phyloP scores from a whole-genome alignment of 345 rosid species.

The Eucalyptus viminalis region DNA sequence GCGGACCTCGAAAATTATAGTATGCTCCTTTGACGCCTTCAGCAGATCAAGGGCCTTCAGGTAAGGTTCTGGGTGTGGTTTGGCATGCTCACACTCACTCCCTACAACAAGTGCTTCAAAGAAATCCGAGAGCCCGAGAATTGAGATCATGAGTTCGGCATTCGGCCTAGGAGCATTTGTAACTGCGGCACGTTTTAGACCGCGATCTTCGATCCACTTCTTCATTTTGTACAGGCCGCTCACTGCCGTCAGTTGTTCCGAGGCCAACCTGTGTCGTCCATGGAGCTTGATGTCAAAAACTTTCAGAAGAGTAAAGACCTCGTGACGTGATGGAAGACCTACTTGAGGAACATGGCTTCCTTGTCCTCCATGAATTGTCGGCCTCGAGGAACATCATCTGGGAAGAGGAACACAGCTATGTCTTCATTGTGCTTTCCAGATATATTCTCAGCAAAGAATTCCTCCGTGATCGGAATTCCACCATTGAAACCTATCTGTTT shows the following conservation, averaged over 20 bases:
- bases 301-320: neutral
- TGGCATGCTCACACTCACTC: constrained; percentile 66
- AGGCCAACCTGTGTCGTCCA: constrained; percentile 42
- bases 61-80: constrained; percentile 88
- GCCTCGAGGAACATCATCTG: constrained; percentile 56
- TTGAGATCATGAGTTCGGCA: constrained; percentile 81
- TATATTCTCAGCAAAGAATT: constrained; percentile 50
- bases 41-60: constrained; percentile 75
- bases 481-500: constrained; percentile 74
- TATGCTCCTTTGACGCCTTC: constrained; percentile 73
- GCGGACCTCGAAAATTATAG: constrained; percentile 62
- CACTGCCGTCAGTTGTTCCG: constrained; percentile 46
- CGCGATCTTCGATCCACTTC: constrained; percentile 82
- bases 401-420: constrained; percentile 55
- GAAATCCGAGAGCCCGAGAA: constrained; percentile 72
- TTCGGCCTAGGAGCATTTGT: constrained; percentile 83
- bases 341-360: constrained; percentile 81
- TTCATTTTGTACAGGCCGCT: constrained; percentile 58
- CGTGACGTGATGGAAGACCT: neutral
- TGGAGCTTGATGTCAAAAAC: neutral
- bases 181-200: constrained; percentile 87
- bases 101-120: constrained; percentile 68
- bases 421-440: constrained; percentile 82
- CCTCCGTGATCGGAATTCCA: constrained; percentile 81
- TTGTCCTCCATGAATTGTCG: constrained; percentile 54